Evolutionary conservation across 441 rosid species (phyloP), one percentile per base, ranked within the genome.

Genomic region (Adansonia rubrostipa): DNA sequence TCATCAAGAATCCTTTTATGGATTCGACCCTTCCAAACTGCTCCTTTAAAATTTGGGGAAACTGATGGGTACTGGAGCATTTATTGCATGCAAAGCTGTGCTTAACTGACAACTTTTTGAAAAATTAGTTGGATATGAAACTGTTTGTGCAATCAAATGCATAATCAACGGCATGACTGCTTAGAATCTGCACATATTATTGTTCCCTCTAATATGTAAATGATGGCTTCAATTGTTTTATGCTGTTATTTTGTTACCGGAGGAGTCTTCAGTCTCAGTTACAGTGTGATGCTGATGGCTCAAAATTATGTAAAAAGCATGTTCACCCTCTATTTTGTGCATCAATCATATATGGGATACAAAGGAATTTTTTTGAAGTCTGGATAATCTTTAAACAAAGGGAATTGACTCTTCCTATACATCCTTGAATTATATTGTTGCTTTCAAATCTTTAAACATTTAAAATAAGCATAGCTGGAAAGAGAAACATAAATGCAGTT

Each of bases 371-470:
- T 71, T 6, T 24, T 13, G 1, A 13, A 48, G 58, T 22, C 45
- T 53, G 7, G n/a, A 17, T 54, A 17, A 36, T 72, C 9, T 36
- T 64, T 72, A n/a, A 17, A 36, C 7, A 36, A 72, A 36, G 54
- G 42, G 5, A 42, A 44, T 20, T 42, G 36, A 42, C 66, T 58
- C 33, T 73, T 4, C 15, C 24, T 53, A 33, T 9, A 44, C 45
- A 6, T 24, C 6, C 60, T 53, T 13, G 74, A 53, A 22, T 47
- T 68, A 10, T 9, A 56, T 72, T 72, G 51, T 40, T 56, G 76
- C 33, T 72, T 56, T 28, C 24, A 40, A 17, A 28, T 72, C 45
- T 28, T 28, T 71, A 51, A 28, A 8, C 61, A 51, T 51, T 24
- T 51, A 13, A 28, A 28, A 53, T 51, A 71, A 33, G 60, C 19